Percentiles rank a stretch among this genome's conserved stretches.
phyloP scores from a whole-genome alignment of 2,329 filamentous ascomycete species.

The Fusarium pseudocircinatum region DNA sequence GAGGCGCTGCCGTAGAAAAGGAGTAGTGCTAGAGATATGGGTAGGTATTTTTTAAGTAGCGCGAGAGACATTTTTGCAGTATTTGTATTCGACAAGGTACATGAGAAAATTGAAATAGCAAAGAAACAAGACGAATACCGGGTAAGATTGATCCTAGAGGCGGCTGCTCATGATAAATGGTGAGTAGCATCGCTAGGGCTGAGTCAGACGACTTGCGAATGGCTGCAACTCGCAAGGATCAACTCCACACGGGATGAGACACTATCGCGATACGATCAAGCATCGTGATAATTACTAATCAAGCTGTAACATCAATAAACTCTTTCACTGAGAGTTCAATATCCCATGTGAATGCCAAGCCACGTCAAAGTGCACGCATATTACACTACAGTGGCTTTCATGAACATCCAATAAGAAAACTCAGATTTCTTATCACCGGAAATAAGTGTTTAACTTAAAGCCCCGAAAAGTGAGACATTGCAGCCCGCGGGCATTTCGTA shows the following conservation, averaged over 20 bases:
- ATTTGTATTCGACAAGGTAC: accelerated
- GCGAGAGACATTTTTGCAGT: background rate
- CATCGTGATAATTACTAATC: background rate
- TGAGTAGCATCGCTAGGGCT: background rate
- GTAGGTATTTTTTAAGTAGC: background rate
- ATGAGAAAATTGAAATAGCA: accelerated
- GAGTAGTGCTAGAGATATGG: constrained; percentile 11
- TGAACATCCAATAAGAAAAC: background rate
- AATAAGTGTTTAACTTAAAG: background rate
- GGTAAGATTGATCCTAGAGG: background rate
- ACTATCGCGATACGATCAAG: background rate
- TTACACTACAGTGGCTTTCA: background rate
- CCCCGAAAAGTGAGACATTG: background rate
- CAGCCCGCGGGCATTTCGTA: background rate
- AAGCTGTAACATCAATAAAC: background rate
- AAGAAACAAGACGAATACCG: accelerated
- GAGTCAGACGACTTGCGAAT: constrained; percentile 1
- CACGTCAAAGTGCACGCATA: background rate
- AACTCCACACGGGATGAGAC: background rate
- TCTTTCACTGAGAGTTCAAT: background rate
- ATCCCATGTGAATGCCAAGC: background rate
- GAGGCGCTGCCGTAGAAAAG: constrained; percentile 34
- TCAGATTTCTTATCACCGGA: background rate
- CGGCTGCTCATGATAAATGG: background rate
- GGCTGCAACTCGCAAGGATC: background rate